Evolutionary conservation across 495 filamentous ascomycete genomes (phyloP).

Genomic region (Xylaria nigripes): DNA sequence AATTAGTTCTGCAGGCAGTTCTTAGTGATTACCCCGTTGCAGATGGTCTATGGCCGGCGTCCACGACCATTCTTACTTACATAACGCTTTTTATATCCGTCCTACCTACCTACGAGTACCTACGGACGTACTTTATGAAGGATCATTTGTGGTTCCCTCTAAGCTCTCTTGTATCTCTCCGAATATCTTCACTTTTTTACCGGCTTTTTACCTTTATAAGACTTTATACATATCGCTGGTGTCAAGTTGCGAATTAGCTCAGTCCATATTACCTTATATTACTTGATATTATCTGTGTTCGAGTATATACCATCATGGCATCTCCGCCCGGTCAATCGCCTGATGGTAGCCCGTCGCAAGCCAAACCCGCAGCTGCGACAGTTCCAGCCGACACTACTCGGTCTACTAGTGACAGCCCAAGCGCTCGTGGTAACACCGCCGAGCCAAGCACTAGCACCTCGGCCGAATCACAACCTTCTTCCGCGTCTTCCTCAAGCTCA

Average conservation of each 20-base stretch:
- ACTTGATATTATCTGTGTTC: too few species aligned
- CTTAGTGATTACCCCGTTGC: too few species aligned
- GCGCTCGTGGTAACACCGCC: neutral
- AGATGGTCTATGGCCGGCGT: too few species aligned
- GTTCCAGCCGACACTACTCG: neutral
- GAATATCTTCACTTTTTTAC: neutral
- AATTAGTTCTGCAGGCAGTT: too few species aligned
- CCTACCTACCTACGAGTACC: too few species aligned
- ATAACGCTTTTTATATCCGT: too few species aligned
- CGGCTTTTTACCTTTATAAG: neutral
- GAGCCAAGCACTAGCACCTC: neutral
- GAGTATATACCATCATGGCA: neutral
- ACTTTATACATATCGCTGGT: neutral
- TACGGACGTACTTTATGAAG: neutral
- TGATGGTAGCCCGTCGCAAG: neutral
- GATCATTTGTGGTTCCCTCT: neutral
- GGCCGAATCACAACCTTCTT: neutral
- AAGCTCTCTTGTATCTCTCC: neutral
- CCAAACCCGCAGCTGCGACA: neutral
- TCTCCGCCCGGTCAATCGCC: slow-evolving; percentile 1
- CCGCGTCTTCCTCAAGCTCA: neutral
- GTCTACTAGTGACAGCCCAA: slow-evolving; percentile 1
- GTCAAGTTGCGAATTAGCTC: neutral
- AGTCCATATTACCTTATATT: neutral
- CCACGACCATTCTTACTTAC: too few species aligned